Evolutionary conservation across 2,329 filamentous ascomycete genomes (phyloP).

Genomic region (Dactylellina sp.): DNA sequence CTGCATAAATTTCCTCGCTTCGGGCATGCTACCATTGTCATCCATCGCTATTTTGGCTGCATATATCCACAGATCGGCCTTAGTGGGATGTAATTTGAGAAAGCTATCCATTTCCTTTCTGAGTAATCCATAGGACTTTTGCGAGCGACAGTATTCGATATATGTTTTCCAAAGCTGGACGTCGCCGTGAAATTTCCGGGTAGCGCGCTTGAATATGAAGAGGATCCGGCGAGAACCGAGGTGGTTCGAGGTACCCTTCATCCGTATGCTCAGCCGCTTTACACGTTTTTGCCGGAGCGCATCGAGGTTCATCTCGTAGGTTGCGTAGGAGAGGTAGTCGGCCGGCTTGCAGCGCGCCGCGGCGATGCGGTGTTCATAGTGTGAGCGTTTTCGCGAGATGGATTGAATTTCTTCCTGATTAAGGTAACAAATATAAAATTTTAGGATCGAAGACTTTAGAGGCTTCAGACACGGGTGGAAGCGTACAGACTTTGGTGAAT

Average conservation of each 20-base stretch:
- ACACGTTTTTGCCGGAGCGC: slow-evolving; percentile 83
- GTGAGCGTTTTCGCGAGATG: slow-evolving; percentile 88
- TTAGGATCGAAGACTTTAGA: slow-evolving; percentile 9
- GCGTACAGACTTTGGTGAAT: slow-evolving; percentile 76
- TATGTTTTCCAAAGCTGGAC: slow-evolving; percentile 89
- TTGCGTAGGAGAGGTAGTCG: slow-evolving; percentile 85
- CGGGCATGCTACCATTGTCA: slow-evolving; percentile 84
- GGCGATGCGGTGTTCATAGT: slow-evolving; percentile 91
- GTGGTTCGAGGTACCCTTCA: slow-evolving; percentile 70
- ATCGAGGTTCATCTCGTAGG: slow-evolving; percentile 77
- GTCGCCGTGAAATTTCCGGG: slow-evolving; percentile 84
- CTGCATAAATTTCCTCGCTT: slow-evolving; percentile 86
- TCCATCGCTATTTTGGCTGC: slow-evolving; percentile 84
- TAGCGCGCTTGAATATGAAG: slow-evolving; percentile 87
- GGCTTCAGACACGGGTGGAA: slow-evolving; percentile 37
- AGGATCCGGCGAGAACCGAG: slow-evolving; percentile 85
- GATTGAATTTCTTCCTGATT: slow-evolving; percentile 85
- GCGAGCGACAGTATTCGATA: slow-evolving; percentile 79
- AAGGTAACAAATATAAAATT: background rate
- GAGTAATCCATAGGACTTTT: slow-evolving; percentile 75
- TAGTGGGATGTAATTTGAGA: slow-evolving; percentile 85
- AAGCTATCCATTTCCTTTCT: slow-evolving; percentile 75
- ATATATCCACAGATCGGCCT: slow-evolving; percentile 84
- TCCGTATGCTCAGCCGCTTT: slow-evolving; percentile 79
- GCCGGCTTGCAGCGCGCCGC: slow-evolving; percentile 79